Evolutionary conservation across 805 yeast species (phyloP).

Genomic region (Starmerella sp.): DNA sequence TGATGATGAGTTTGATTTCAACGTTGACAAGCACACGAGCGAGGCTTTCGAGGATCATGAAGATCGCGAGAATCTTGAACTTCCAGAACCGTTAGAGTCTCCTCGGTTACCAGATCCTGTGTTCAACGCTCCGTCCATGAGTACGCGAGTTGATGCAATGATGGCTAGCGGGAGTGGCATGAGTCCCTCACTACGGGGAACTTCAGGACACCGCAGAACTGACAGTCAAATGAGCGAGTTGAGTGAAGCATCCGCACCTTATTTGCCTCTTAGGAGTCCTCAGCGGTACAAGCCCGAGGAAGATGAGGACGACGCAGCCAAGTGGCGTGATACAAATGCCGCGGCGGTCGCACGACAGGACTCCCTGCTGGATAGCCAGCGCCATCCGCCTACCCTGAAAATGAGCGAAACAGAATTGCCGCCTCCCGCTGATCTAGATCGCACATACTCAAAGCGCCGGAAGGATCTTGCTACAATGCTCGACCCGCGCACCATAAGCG

Average conservation of each 20-base stretch:
- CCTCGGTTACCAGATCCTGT: conserved; percentile 7
- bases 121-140: conserved; percentile 16
- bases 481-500: conserved; percentile 17
- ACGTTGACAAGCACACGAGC: not conserved
- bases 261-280: not conserved
- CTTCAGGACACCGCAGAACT: conserved; percentile 15
- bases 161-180: conserved; percentile 16
- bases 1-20: conserved; percentile 14
- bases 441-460: conserved; percentile 23
- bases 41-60: not conserved
- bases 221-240: conserved; percentile 15
- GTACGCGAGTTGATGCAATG: conserved; percentile 20
- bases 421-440: conserved; percentile 16
- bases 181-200: conserved; percentile 13
- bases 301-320: conserved; percentile 7
- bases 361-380: conserved; percentile 27
- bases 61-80: not conserved
- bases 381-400: conserved; percentile 23
- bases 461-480: conserved; percentile 17
- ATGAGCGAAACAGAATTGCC: conserved; percentile 9
- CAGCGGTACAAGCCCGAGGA: not conserved
- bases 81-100: conserved; percentile 10
- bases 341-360: conserved; percentile 25
- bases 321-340: conserved; percentile 11
- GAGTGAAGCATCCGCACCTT: conserved; percentile 10